Conservation (phyloP, 2,329 filamentous ascomycete genomes). For the Ceratocystis colombiana region DNA sequence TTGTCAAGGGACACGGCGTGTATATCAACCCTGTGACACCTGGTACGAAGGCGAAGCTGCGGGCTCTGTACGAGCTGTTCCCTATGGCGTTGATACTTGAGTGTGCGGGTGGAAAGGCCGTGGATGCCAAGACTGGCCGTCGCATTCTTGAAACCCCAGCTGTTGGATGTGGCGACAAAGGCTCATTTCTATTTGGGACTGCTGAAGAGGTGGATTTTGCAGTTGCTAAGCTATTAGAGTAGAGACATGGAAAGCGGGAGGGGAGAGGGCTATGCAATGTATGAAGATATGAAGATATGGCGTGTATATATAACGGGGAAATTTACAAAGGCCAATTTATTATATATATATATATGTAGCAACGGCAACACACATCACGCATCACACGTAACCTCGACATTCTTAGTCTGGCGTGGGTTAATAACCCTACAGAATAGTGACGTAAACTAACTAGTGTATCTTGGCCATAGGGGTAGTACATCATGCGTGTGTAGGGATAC, state of each 20-base stretch:
- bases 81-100: conserved; percentile 52
- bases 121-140: conserved; percentile 40
- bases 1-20: conserved; percentile 52
- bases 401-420: background rate
- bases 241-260: background rate
- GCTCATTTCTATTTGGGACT: conserved; percentile 43
- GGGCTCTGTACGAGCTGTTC: conserved; percentile 49
- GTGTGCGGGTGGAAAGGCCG: conserved; percentile 47
- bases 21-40: conserved; percentile 49
- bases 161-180: conserved; percentile 40
- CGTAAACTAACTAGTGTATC: background rate
- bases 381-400: too few species aligned
- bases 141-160: conserved; percentile 36
- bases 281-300: too few species aligned
- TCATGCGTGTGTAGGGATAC: too few species aligned
- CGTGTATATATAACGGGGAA: too few species aligned
- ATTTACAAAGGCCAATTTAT: too few species aligned
- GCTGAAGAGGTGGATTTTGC: conserved; percentile 38
- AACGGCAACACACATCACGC: background rate
- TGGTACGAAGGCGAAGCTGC: conserved; percentile 45
- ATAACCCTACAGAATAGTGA: background rate
- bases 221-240: conserved; percentile 26
- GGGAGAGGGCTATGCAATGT: too few species aligned
- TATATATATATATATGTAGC: too few species aligned
- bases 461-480: too few species aligned